Evolutionary conservation across 2,329 filamentous ascomycete species (phyloP).

Genomic region (Paraphaeosphaeria minitans): DNA sequence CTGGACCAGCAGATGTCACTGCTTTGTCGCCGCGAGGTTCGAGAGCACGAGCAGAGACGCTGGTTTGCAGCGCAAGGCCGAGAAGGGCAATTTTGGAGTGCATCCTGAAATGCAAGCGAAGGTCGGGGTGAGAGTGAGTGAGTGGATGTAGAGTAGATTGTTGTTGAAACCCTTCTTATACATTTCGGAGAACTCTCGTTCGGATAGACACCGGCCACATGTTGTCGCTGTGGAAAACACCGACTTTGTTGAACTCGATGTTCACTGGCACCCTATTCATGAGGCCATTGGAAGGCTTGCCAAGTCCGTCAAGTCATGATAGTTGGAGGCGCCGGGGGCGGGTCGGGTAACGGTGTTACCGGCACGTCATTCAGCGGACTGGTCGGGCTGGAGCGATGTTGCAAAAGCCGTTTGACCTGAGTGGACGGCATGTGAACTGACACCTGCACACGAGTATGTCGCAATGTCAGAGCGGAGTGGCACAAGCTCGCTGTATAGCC

Average conservation of each 20-base stretch:
- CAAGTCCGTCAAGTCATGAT: constrained; percentile 3
- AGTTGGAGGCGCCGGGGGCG: not conserved
- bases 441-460: not conserved
- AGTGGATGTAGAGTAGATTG: not conserved
- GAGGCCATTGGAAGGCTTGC: not conserved
- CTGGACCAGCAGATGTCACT: not conserved
- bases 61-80: constrained; percentile 1
- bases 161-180: not conserved
- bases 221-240: not conserved
- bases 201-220: not conserved
- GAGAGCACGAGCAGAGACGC: not conserved
- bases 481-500: not conserved
- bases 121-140: not conserved
- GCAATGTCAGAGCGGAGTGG: not conserved
- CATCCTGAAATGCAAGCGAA: not conserved
- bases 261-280: not conserved
- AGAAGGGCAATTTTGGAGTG: not conserved
- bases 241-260: not conserved
- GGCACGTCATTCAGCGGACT: not conserved
- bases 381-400: not conserved
- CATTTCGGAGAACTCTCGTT: not conserved
- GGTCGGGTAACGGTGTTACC: not conserved
- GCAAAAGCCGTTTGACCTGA: not conserved
- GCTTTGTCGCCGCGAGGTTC: not conserved
- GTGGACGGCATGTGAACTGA: constrained; percentile 4